phyloP scores from a whole-genome alignment of 768 basidiomycete species.

The Suillus lakei region DNA sequence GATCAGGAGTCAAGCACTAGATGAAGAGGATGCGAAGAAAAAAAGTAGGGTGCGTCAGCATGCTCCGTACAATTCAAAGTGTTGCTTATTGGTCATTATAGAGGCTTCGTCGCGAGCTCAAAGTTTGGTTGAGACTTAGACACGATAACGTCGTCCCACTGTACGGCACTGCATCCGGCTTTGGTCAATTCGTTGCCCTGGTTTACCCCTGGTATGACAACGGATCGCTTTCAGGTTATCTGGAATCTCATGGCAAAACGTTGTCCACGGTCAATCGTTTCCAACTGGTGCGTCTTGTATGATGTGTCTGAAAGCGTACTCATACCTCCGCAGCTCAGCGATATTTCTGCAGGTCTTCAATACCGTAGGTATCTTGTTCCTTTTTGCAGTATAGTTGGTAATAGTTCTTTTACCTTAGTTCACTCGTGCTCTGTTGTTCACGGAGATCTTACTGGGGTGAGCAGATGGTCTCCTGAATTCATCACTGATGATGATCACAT shows the following conservation, averaged over 20 bases:
- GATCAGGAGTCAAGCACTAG: conserved; percentile 4
- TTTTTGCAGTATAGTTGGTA: neutral
- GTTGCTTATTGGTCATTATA: conserved; percentile 1
- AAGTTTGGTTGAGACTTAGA: conserved; percentile 27
- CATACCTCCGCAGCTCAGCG: conserved; percentile 23
- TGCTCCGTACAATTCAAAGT: neutral
- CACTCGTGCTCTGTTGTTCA: conserved; percentile 25
- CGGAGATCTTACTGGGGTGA: conserved; percentile 24
- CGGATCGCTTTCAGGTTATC: conserved; percentile 25
- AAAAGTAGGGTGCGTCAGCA: conserved; percentile 14
- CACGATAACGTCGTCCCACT: conserved; percentile 30
- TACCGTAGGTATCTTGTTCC: conserved; percentile 22
- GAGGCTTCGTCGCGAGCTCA: conserved; percentile 28
- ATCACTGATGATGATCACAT: neutral
- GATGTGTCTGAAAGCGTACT: neutral
- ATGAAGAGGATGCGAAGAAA: conserved; percentile 12
- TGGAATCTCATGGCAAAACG: conserved; percentile 12
- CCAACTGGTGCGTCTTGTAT: conserved; percentile 17
- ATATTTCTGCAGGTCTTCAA: conserved; percentile 31
- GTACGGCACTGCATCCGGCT: conserved; percentile 25
- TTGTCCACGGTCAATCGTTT: conserved; percentile 18
- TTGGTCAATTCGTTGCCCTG: conserved; percentile 31
- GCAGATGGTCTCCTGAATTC: neutral
- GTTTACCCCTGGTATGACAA: conserved; percentile 33
- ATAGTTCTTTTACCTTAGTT: conserved; percentile 10